Percentiles rank a stretch among this genome's conserved stretches.
phyloP scores from a whole-genome alignment of 805 yeast genomes.

The Dipodascopsis uninucleata region DNA sequence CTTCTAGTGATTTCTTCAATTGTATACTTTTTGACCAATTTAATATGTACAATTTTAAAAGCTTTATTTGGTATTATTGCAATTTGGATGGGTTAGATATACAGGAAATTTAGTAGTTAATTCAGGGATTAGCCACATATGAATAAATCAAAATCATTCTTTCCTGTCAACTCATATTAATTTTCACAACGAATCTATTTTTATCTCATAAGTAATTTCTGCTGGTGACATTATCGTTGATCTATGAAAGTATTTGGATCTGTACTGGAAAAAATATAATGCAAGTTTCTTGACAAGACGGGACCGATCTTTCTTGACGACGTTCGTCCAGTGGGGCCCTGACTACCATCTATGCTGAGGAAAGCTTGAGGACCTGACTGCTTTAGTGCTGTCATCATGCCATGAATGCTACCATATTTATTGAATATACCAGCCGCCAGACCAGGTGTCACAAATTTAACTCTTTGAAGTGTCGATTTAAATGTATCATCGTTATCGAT shows the following conservation, averaged over 20 bases:
- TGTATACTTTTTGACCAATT: too few species aligned
- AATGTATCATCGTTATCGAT: conserved; percentile 13
- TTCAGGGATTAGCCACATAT: too few species aligned
- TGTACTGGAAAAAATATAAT: conserved; percentile 10
- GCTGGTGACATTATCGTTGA: too few species aligned
- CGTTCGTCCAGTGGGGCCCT: conserved; percentile 1
- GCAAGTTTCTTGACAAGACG: conserved; percentile 12
- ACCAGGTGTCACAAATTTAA: conserved; percentile 17
- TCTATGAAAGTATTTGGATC: conserved; percentile 23
- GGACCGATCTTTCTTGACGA: conserved; percentile 11
- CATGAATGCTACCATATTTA: conserved; percentile 8
- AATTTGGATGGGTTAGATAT: too few species aligned
- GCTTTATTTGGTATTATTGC: too few species aligned
- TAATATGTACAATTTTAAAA: too few species aligned
- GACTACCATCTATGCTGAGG: background rate
- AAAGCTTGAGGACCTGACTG: conserved; percentile 9
- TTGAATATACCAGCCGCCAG: conserved; percentile 14
- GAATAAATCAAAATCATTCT: too few species aligned
- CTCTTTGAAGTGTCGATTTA: conserved; percentile 11
- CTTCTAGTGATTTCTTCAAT: too few species aligned
- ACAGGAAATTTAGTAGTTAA: too few species aligned
- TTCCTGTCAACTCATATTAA: too few species aligned
- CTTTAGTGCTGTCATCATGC: conserved; percentile 14
- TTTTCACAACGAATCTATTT: too few species aligned
- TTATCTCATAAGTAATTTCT: too few species aligned